Conservation (phyloP, 768 basidiomycete species). For the Suillus clintonianus region DNA sequence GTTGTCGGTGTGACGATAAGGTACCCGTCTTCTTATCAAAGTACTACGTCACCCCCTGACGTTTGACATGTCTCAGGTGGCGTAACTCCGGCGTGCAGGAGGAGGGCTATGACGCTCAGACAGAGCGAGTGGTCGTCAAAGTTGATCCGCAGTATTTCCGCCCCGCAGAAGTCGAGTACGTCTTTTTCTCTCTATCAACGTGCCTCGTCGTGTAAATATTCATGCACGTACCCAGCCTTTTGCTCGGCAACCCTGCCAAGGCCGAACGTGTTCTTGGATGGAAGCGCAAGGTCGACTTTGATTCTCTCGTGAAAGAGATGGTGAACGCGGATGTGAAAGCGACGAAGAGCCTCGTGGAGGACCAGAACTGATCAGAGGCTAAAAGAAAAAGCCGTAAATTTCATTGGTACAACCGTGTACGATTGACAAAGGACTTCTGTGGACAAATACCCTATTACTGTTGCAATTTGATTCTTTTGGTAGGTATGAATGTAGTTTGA, state of each 20-base stretch:
- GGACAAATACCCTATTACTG: neutral
- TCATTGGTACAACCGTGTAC: neutral
- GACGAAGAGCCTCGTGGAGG: slow-evolving; percentile 72
- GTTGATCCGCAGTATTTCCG: slow-evolving; percentile 92
- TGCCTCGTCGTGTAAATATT: neutral
- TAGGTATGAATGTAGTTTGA: too few relatives aligned
- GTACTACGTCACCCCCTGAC: neutral
- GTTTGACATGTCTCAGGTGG: slow-evolving; percentile 54
- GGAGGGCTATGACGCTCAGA: slow-evolving; percentile 70
- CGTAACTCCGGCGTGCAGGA: slow-evolving; percentile 72
- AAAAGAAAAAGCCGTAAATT: neutral
- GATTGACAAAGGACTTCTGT: neutral
- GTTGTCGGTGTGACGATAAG: slow-evolving; percentile 66
- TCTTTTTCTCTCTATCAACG: slow-evolving; percentile 21
- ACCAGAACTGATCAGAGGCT: slow-evolving; percentile 61
- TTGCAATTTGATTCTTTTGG: neutral
- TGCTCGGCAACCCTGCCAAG: slow-evolving; percentile 87
- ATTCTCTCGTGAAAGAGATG: slow-evolving; percentile 90
- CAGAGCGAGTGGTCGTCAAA: slow-evolving; percentile 73
- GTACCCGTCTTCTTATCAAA: slow-evolving; percentile 37
- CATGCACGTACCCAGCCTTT: slow-evolving; percentile 48
- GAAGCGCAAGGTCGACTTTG: slow-evolving; percentile 85
- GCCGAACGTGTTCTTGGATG: slow-evolving; percentile 88
- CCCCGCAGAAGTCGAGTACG: slow-evolving; percentile 92
- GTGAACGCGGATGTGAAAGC: slow-evolving; percentile 79